Evolutionary conservation across 208 protist species (phyloP), one percentile per base, ranked within the genome.

Genomic region (Balamuthia mandrillaris): DNA sequence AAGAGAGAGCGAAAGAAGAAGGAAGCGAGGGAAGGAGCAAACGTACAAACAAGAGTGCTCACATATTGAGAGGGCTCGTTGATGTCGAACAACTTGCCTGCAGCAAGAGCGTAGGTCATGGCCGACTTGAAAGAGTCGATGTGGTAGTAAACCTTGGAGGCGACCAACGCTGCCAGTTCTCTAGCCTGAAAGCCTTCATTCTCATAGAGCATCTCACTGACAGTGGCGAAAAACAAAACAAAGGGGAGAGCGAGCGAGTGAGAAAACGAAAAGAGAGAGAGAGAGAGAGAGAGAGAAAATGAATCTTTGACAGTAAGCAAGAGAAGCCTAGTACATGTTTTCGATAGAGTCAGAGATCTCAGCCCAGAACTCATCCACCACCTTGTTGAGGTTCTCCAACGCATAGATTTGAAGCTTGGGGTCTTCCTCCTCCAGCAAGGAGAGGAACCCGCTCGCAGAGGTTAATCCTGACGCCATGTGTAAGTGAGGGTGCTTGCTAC

Each of bases 61-160:
- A 93, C 87, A 66, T 88, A 95, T 75, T 94, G 79, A 45, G 87
- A 93, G 44, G 87, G 63, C 86, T 41, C 90, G 21, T 63, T 14
- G 35, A 97, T 91, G 89, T 98, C 94, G 87, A 99, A 99, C 42
- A 95, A 90, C 2, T 90, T 86, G 56, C 97, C 98, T 24, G 98
- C 96, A 33, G 88, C 90, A 5, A 99, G 93, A 0, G 98, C 97
- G 86, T 96, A 98, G 79, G 92, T 84, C 58, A 99, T 94, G 10
- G 98, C 95, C 54, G 98, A 95, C 75, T 94, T 93, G 87, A 97
- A 98, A 51, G 95, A 96, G 29, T 96, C 96, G 24, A 99, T 93
- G 88, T 99, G 97, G 89, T 99, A 99, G 89, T 98, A 99, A 35
- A 99, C 96, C 90, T 98, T 95, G 44, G 95, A 96, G 1, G 94